Conservation (phyloP, 2,329 filamentous ascomycete species). For the Diaporthe sp. region DNA sequence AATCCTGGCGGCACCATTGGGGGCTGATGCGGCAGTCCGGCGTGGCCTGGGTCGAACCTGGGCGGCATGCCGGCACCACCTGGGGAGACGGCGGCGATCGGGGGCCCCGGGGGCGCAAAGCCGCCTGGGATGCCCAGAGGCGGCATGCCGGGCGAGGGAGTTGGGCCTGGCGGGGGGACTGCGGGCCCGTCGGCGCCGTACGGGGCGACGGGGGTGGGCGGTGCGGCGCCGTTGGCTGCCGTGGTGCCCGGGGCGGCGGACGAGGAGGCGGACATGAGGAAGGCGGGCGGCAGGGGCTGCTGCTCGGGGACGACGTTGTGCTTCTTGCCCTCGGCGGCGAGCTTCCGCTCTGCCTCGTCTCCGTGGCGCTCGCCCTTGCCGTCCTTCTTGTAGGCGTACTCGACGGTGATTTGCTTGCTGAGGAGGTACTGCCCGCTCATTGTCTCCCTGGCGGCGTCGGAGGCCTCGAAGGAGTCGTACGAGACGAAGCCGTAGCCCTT, state of each 20-base stretch:
- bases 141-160: constrained; percentile 45
- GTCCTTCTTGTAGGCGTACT: constrained; percentile 99
- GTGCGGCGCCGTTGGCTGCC: constrained; percentile 43
- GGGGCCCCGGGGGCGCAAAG: constrained; percentile 53
- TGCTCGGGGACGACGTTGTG: constrained; percentile 90
- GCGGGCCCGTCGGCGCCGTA: constrained; percentile 38
- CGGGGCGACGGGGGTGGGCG: constrained; percentile 43
- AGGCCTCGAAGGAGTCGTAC: constrained; percentile 93
- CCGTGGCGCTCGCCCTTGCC: constrained; percentile 97
- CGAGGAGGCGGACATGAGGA: constrained; percentile 65
- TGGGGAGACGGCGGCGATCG: constrained; percentile 46
- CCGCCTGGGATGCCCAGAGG: constrained; percentile 51
- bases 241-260: constrained; percentile 44
- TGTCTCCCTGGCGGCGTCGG: constrained; percentile 89
- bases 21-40: constrained; percentile 30
- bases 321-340: constrained; percentile 92
- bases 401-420: constrained; percentile 96
- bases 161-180: constrained; percentile 41
- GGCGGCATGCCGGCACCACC: constrained; percentile 44
- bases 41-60: constrained; percentile 37
- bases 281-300: constrained; percentile 81
- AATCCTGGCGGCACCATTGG: constrained; percentile 40
- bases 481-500: constrained; percentile 98
- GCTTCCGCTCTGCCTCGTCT: constrained; percentile 91
- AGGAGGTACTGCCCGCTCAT: constrained; percentile 98